Evolutionary conservation across 257 asterid species (phyloP), one percentile per base, ranked within the genome.

Genomic region (Scutellaria minor): DNA sequence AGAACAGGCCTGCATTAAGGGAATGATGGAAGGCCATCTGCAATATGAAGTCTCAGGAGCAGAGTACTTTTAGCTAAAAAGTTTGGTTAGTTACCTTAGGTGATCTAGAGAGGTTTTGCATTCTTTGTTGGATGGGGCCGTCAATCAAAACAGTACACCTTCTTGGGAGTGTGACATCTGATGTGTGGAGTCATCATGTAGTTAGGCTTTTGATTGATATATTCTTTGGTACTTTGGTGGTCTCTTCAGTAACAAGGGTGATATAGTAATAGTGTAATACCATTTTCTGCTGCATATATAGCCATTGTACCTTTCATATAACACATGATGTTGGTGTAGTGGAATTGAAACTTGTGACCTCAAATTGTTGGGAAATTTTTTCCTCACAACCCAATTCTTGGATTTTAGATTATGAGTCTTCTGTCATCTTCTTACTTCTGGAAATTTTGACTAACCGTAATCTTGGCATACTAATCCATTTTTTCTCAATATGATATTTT

Each of bases 221-320:
- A 42, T 27, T 65, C 2, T 24, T 24, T 24, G 27, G 27, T 24
- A 24, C 18, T 47, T 46, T 47, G 13, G 45, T 27, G 45, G 64
- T 22, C 47, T 47, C 20, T 20, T 45, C 22, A 20, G 62, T 55
- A 20, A 20, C 42, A 42, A 44, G 41, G 39, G 24, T 64, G 42
- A 27, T 45, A 45, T 64, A 6, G 6, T 64, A 64, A 64, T 45
- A 64, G 14, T 62, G 35, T 64, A 2, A 7, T 52, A 15, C 57
- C n/a, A 52, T 42, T 68, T 48, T 40, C 53, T 68, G 62, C 53
- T 7, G 39, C 64, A 54, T 20, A 22, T 68, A 53, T 68, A 53
- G 22, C 57, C 8, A 42, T 18, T 9, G 18, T 40, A 45, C 18
- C 54, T 40, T 68, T 54, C 55, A 7, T 8, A 22, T 4, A 15